Percentiles rank a stretch among this genome's conserved stretches.
phyloP scores from a whole-genome alignment of 108 stramenopile species.

The Mayamaea pseudoterrestris region DNA sequence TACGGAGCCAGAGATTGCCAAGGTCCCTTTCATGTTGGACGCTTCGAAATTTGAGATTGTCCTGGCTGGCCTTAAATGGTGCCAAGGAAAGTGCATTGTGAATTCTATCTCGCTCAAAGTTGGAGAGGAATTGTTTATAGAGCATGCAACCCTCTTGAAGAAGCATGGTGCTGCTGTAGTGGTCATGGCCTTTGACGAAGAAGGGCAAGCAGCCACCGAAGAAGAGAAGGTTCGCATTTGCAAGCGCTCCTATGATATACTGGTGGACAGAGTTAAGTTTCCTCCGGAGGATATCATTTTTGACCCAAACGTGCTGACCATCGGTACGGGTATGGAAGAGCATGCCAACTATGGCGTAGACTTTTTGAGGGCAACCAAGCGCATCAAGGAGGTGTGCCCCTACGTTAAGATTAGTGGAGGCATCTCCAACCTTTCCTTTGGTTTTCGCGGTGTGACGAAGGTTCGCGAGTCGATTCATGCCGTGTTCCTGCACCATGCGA shows the following conservation, averaged over 20 bases:
- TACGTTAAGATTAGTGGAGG: slow-evolving; percentile 97
- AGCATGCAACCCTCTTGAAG: slow-evolving; percentile 89
- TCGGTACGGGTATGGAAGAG: slow-evolving; percentile 98
- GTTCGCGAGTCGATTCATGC: slow-evolving; percentile 98
- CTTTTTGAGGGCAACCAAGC: slow-evolving; percentile 90
- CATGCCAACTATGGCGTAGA: slow-evolving; percentile 95
- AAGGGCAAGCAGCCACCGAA: slow-evolving; percentile 96
- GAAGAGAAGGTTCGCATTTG: slow-evolving; percentile 97
- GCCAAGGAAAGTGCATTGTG: slow-evolving; percentile 93
- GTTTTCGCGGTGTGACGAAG: slow-evolving; percentile 92
- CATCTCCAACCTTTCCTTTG: slow-evolving; percentile 97
- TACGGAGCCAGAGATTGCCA: slow-evolving; percentile 86
- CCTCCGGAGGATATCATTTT: slow-evolving; percentile 99
- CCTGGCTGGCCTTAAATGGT: slow-evolving; percentile 84
- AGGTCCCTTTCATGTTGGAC: slow-evolving; percentile 95
- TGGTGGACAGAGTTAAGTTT: slow-evolving; percentile 90
- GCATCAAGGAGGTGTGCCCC: slow-evolving; percentile 95
- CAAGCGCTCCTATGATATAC: slow-evolving; percentile 98
- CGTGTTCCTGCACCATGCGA: slow-evolving; percentile 93
- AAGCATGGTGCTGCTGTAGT: slow-evolving; percentile 98
- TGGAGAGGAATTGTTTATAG: slow-evolving; percentile 93
- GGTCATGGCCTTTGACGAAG: slow-evolving; percentile 99
- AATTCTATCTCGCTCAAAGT: slow-evolving; percentile 98
- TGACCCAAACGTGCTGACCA: slow-evolving; percentile 98
- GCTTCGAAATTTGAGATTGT: slow-evolving; percentile 96